Evolutionary conservation across 257 asterid genomes (phyloP).

Genomic region (Leptodermis oblonga): DNA sequence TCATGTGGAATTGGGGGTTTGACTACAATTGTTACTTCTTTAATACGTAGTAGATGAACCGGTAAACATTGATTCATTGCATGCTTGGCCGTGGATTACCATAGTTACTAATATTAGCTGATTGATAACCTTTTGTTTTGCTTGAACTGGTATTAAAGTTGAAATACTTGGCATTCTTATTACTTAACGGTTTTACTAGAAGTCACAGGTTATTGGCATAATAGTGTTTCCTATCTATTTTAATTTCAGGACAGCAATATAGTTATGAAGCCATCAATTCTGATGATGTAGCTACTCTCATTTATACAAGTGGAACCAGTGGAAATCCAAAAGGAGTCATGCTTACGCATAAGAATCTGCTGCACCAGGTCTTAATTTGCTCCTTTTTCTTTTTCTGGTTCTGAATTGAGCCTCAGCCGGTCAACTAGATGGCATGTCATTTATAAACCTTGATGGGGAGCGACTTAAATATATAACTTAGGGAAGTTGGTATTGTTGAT

Average conservation of each 20-base stretch:
- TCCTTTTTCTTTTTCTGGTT: conserved; percentile 12
- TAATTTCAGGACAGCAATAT: conserved; percentile 50
- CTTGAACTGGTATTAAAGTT: neutral
- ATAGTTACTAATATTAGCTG: neutral
- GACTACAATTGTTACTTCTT: neutral
- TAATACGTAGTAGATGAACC: neutral
- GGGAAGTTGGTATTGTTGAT: no score
- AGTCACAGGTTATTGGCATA: neutral
- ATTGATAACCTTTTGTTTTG: neutral
- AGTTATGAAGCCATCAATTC: conserved; percentile 56
- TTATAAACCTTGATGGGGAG: no score
- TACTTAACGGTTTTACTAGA: neutral
- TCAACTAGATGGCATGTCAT: no score
- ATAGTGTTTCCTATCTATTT: conserved; percentile 16
- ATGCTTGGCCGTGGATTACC: neutral
- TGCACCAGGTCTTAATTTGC: conserved; percentile 65
- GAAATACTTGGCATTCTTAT: neutral
- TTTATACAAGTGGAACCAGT: conserved; percentile 93
- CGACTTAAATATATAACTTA: no score
- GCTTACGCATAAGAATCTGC: conserved; percentile 87
- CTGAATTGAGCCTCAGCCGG: neutral
- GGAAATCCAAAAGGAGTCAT: conserved; percentile 96
- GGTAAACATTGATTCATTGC: neutral
- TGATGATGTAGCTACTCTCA: conserved; percentile 76
- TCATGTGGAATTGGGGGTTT: neutral